Conservation (phyloP, 192 early-diverging fungal species). For the Umbelopsis sp. region DNA sequence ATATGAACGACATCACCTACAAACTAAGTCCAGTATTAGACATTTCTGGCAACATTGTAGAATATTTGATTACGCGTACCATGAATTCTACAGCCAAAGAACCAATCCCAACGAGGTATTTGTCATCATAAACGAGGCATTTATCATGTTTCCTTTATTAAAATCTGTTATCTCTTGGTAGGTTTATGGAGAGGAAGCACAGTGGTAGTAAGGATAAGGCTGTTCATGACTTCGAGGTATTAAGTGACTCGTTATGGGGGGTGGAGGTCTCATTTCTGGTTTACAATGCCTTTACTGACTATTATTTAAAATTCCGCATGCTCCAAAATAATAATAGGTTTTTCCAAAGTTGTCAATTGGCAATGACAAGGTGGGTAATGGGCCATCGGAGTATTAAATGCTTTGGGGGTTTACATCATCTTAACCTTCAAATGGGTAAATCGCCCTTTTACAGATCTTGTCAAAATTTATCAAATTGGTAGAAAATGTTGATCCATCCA, state of each 20-base stretch:
- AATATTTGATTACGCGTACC: slow-evolving; percentile 1
- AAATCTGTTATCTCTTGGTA: background rate
- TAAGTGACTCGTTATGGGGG: background rate
- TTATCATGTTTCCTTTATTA: background rate
- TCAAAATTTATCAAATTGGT: slow-evolving; percentile 10
- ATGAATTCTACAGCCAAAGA: background rate
- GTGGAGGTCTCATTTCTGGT: background rate
- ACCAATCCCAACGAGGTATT: background rate
- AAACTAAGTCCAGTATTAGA: slow-evolving; percentile 11
- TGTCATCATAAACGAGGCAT: too few species aligned
- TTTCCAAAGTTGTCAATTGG: background rate
- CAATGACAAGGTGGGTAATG: background rate
- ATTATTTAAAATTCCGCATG: background rate
- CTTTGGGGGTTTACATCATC: background rate
- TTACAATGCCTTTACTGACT: background rate
- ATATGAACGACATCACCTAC: background rate
- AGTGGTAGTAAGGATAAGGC: background rate
- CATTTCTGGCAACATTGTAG: background rate
- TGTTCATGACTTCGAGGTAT: background rate
- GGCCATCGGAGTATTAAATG: background rate
- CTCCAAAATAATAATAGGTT: background rate
- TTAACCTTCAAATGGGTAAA: background rate
- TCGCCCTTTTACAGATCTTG: background rate
- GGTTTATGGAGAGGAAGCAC: background rate
- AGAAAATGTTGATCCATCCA: background rate